phyloP scores from a whole-genome alignment of 495 filamentous ascomycete species.

The Barbatosphaeria neglecta region DNA sequence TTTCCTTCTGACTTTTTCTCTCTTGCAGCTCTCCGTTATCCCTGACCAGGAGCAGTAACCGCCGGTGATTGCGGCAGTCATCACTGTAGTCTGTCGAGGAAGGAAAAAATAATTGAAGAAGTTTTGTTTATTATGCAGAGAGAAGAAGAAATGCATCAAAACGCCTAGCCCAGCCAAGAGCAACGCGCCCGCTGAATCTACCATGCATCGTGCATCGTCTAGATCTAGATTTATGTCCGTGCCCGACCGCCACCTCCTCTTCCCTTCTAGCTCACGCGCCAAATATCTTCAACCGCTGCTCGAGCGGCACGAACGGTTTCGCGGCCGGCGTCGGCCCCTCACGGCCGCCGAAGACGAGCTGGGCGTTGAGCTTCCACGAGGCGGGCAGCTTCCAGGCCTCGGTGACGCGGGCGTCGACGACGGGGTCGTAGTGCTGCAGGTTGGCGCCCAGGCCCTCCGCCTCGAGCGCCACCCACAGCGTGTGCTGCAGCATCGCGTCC shows the following conservation, averaged over 20 bases:
- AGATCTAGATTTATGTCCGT: not conserved
- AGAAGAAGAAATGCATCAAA: no score
- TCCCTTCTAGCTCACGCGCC: slow-evolving; percentile 18
- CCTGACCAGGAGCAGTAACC: no score
- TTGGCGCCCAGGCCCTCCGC: slow-evolving; percentile 60
- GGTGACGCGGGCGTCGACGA: slow-evolving; percentile 46
- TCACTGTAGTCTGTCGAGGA: no score
- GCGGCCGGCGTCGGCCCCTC: slow-evolving; percentile 33
- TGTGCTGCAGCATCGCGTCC: slow-evolving; percentile 56
- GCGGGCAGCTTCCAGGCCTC: slow-evolving; percentile 45
- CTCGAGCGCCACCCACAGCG: slow-evolving; percentile 55
- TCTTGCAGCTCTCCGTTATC: no score
- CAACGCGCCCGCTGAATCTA: not conserved
- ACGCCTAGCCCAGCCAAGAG: no score
- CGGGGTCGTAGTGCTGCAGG: slow-evolving; percentile 66
- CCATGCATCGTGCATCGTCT: not conserved
- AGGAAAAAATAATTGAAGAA: not conserved
- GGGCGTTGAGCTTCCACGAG: slow-evolving; percentile 49
- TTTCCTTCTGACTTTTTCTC: no score
- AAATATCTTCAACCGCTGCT: slow-evolving; percentile 41
- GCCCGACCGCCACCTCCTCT: not conserved
- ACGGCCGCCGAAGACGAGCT: slow-evolving; percentile 52
- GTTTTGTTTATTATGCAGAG: not conserved
- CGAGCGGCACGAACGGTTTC: slow-evolving; percentile 44
- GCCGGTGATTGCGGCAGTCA: no score